Evolutionary conservation across 805 yeast genomes (phyloP), one percentile per base, ranked within the genome.

Genomic region (Wickerhamomyces subpelliculosus): DNA sequence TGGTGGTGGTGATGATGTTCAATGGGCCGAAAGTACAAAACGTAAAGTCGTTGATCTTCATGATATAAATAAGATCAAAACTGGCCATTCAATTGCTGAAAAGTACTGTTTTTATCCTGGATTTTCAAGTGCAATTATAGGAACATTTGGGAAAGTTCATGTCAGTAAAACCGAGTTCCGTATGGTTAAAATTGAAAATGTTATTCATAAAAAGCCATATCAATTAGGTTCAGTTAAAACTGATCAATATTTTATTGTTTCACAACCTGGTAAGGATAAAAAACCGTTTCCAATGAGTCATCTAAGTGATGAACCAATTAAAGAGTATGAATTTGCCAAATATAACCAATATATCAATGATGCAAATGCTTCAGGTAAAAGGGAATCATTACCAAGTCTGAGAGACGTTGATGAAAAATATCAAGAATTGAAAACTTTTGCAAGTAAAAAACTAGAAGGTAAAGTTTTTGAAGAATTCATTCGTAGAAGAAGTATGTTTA

Each of bases 41-140:
- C 64, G 54, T 57, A 71, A 50, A 39, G 61, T 51, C 16, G 78
- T 84, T 19, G 68, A 72, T 1, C 58, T 79, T 8, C 64, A 62
- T 17, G 96, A 87, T 53, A 65, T 88, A 38, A 88, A 87, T 58
- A 73, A 73, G 35, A 68, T 86, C 22, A 72, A 82, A 42, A 73
- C 90, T 32, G 95, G 96, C 14, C 79, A 95, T 57, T 66, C 85
- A 8, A 73, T 79, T 47, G 73, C 88, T 32, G 74, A 80, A 28
- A 83, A 81, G 56, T 86, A 69, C 55, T 77, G 89, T 54, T 88
- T 79, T 58, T 80, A 88, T 60, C 89, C 93, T 11, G 88, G 78
- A 25, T 89, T 94, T 58, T 78, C 73, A 33, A 78, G 75, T 16
- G 72, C 73, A 1, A 73, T 86, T 13, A 67, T 73, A 16, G 94